Conservation (phyloP, 2,329 filamentous ascomycete species). For the Huntiella decipiens region DNA sequence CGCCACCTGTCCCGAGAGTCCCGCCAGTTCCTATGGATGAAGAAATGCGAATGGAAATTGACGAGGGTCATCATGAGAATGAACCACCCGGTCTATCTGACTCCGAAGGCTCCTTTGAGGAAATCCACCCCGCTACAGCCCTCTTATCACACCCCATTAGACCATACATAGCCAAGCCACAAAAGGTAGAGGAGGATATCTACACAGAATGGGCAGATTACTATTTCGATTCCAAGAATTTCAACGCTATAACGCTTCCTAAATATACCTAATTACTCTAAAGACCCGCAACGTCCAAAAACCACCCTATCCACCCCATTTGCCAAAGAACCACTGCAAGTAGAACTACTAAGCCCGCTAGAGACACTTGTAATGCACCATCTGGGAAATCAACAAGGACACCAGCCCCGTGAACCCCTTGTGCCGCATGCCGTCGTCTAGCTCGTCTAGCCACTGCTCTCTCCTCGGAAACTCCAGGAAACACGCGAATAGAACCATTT, state of each 20-base stretch:
- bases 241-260: background rate
- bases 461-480: background rate
- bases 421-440: too few species aligned
- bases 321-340: background rate
- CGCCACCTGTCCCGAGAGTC: too few species aligned
- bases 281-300: background rate
- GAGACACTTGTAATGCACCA: too few species aligned
- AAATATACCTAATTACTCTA: background rate
- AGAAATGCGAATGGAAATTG: too few species aligned
- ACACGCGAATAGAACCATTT: background rate
- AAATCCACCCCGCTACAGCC: too few species aligned
- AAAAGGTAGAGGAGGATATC: constrained; percentile 13
- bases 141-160: too few species aligned
- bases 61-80: too few species aligned
- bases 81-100: too few species aligned
- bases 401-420: too few species aligned
- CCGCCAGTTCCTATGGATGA: too few species aligned
- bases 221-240: constrained; percentile 16
- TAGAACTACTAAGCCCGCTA: background rate
- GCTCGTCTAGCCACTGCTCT: background rate
- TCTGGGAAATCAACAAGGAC: too few species aligned
- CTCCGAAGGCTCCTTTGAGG: too few species aligned
- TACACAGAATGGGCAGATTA: constrained; percentile 16
- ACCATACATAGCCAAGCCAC: background rate
- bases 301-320: background rate